A percentile compares a stretch with the other conserved stretches of the same genome.
These are phyloP conservation scores for Podospora tetraspora DNA, from an alignment of 495 filamentous ascomycete genomes.

Conservation along the genomic window DNA sequence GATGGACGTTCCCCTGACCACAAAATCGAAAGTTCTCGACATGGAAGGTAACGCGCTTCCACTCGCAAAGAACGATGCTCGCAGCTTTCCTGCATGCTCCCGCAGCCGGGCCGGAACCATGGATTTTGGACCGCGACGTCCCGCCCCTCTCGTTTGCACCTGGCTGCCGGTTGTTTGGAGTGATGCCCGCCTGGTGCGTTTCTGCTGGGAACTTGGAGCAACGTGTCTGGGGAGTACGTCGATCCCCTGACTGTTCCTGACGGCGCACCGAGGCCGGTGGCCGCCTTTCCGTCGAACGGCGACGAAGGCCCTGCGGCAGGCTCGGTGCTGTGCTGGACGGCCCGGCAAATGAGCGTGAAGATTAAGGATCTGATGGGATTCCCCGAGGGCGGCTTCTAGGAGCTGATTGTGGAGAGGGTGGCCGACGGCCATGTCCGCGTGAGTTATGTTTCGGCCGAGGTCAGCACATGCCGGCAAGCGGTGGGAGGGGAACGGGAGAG, in stretches of 20 bases:
- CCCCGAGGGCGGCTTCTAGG: slow-evolving; percentile 10
- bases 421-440: not conserved
- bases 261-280: not conserved
- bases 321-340: slow-evolving; percentile 10
- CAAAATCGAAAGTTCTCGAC: not conserved
- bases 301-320: not conserved
- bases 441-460: slow-evolving; percentile 10
- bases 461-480: not conserved
- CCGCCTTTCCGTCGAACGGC: slow-evolving; percentile 1
- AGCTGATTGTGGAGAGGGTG: slow-evolving; percentile 13
- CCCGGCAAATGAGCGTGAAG: too few species aligned
- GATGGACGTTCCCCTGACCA: not conserved
- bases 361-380: not conserved
- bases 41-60: not conserved
- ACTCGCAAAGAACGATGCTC: not conserved
- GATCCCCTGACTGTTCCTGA: not conserved
- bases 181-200: not conserved
- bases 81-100: slow-evolving; percentile 5
- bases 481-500: not conserved
- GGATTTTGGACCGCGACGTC: slow-evolving; percentile 5
- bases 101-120: slow-evolving; percentile 2
- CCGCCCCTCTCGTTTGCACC: slow-evolving; percentile 3
- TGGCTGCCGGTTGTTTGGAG: slow-evolving; percentile 1
- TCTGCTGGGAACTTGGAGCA: slow-evolving; percentile 2
- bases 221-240: not conserved